A percentile compares a stretch with the other conserved stretches of the same genome.
These are phyloP conservation scores for Penicillium sp. DNA, from an alignment of 2,329 filamentous ascomycete species.

Conservation along the genomic window DNA sequence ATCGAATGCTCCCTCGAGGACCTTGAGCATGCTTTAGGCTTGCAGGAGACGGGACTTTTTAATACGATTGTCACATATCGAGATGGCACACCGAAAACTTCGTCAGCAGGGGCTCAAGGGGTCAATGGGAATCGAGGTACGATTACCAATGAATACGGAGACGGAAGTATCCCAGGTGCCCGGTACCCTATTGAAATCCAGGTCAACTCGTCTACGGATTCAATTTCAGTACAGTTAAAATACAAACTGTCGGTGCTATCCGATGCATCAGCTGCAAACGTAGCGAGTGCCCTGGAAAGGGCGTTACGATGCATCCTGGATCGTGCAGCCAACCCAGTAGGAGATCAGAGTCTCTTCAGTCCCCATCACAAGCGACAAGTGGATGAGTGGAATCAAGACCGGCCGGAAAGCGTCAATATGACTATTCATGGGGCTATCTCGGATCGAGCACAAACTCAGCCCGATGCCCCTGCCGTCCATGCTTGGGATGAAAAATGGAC, in stretches of 20 bases:
- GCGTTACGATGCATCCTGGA: neutral
- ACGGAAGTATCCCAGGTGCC: neutral
- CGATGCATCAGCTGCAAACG: neutral
- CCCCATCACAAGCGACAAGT: neutral
- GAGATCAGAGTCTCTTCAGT: neutral
- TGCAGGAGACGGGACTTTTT: neutral
- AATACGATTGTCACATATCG: neutral
- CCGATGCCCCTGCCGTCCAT: conserved; percentile 24
- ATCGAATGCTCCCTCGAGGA: conserved; percentile 48
- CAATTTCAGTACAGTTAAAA: neutral
- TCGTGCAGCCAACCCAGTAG: neutral
- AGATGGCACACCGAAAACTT: neutral
- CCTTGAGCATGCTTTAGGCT: conserved; percentile 21
- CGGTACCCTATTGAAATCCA: neutral
- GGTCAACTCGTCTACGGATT: neutral
- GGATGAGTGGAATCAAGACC: neutral
- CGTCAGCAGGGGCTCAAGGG: neutral
- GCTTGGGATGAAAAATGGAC: conserved; percentile 31
- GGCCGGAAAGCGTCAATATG: neutral
- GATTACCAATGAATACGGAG: neutral
- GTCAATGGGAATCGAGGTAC: neutral
- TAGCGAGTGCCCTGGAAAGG: neutral
- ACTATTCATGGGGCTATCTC: neutral
- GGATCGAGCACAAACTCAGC: conserved; percentile 3
- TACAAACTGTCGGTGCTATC: neutral